Evolutionary conservation across 1,139 yeast genomes (phyloP).

Genomic region (Taphrina pruni): DNA sequence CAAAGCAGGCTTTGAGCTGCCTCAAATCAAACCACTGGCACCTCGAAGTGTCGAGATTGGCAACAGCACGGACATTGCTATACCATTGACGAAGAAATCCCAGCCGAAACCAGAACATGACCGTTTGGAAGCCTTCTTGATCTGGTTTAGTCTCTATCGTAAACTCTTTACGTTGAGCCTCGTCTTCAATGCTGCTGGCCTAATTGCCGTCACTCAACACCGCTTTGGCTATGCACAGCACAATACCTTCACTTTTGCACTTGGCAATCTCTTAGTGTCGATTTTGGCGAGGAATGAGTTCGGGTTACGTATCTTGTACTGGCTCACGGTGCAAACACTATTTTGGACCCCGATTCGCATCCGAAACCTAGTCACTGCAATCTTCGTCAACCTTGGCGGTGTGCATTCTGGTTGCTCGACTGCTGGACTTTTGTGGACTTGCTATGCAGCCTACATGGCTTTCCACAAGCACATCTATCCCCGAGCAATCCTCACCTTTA

Average conservation of each 20-base stretch:
- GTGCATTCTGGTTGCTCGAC: slow-evolving; percentile 38
- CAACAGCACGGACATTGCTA: neutral
- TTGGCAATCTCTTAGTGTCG: slow-evolving; percentile 32
- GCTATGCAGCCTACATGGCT: slow-evolving; percentile 31
- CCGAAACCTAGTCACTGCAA: slow-evolving; percentile 23
- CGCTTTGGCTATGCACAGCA: slow-evolving; percentile 31
- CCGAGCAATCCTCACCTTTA: slow-evolving; percentile 22
- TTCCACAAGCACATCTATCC: slow-evolving; percentile 21
- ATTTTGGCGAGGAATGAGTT: slow-evolving; percentile 30
- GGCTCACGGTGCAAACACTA: slow-evolving; percentile 26
- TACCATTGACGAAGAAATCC: slow-evolving; percentile 9
- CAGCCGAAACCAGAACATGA: neutral
- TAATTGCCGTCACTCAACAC: slow-evolving; percentile 14
- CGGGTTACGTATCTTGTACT: slow-evolving; percentile 24
- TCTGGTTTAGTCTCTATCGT: slow-evolving; percentile 32
- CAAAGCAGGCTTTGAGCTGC: slow-evolving; percentile 12
- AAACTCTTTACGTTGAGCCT: slow-evolving; percentile 17
- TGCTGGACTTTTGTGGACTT: slow-evolving; percentile 33
- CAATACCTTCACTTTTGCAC: slow-evolving; percentile 32
- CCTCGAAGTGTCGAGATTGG: neutral
- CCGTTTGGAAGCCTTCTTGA: slow-evolving; percentile 21
- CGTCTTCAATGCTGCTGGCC: slow-evolving; percentile 10
- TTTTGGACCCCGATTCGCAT: slow-evolving; percentile 37
- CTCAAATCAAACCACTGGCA: slow-evolving; percentile 6
- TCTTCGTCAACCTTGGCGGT: slow-evolving; percentile 37